phyloP scores from a whole-genome alignment of 78 protist species.

The Pigoraptor vietnamica region DNA sequence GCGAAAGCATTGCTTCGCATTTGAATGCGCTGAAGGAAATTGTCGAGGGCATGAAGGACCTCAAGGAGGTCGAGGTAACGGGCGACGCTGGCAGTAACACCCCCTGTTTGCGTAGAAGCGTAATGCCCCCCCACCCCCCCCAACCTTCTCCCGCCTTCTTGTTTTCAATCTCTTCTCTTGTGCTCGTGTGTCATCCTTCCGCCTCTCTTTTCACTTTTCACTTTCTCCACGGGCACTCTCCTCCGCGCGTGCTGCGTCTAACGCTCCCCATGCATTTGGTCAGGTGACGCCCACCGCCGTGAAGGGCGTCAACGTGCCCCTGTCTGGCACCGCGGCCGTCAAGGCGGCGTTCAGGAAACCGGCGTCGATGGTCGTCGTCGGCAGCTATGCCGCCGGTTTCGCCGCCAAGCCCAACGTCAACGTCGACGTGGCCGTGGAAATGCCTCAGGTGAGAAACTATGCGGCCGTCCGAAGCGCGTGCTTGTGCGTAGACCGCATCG shows the following conservation, averaged over 20 bases:
- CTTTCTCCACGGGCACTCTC: neutral
- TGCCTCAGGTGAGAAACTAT: neutral
- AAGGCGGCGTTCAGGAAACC: neutral
- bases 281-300: neutral
- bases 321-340: neutral
- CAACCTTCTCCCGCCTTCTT: too few species aligned
- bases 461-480: too few species aligned
- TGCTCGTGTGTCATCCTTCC: too few species aligned
- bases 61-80: neutral
- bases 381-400: neutral
- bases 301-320: neutral
- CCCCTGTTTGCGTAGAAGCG: neutral
- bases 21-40: neutral
- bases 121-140: too few species aligned
- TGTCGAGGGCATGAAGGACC: neutral
- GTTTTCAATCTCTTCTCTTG: too few species aligned
- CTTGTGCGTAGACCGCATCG: neutral
- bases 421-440: neutral
- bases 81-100: neutral
- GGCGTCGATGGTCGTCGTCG: neutral
- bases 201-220: neutral
- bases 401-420: neutral
- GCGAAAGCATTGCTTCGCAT: neutral
- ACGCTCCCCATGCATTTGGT: too few species aligned
- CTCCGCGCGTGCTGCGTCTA: too few species aligned